Base-by-base conservation (phyloP, 805 yeast genomes). In the Lachancea sp. region DNA sequence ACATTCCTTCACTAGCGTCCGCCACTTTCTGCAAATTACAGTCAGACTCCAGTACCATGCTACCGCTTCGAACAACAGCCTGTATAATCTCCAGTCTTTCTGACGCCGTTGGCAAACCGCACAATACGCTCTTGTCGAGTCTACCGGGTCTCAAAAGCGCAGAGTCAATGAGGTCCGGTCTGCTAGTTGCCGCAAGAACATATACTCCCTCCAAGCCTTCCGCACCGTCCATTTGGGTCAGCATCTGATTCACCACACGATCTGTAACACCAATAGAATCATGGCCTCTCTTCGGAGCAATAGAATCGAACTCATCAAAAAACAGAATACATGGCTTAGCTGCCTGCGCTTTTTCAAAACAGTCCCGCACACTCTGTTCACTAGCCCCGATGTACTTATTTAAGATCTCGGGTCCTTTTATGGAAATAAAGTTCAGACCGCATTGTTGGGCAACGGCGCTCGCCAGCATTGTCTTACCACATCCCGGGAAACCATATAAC, bases 151-250 rank as follows among this genome's bases (percentile, higher is more conserved):
- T 79, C 43, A 92, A 65, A 41, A 92, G 70, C 0, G 98, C 98
- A 2, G 96, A 82, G 60, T 92, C 98, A 48, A 92, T 89, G 50
- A 92, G 71, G 55, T 92, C 98, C 0, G 98, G 98, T 52, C 98
- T 72, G 52, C 92, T 80, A 0, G 97, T 92, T 1, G 97, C 98
- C 0, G 97, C 97, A 19, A 92, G 69, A 0, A 92, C 96, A 58
- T 92, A 90, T 2, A 92, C 97, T 3, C 97, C 97, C 53, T 89
- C 97, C 21, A 89, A 68, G 0, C 97, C 97, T 61, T 92, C 97
- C 1, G 97, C 97, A 66, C 98, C 98, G 62, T 92, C 98, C 96
- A 92, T 89, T 59, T 92, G 97, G 0, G 98, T 92, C 53, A 92
- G 73, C 77, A 92, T 76, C 58, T 92, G 98, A 63, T 92, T 92